Evolutionary conservation across 768 basidiomycete genomes (phyloP).

Genomic region (Phlegmacium glaucopus): DNA sequence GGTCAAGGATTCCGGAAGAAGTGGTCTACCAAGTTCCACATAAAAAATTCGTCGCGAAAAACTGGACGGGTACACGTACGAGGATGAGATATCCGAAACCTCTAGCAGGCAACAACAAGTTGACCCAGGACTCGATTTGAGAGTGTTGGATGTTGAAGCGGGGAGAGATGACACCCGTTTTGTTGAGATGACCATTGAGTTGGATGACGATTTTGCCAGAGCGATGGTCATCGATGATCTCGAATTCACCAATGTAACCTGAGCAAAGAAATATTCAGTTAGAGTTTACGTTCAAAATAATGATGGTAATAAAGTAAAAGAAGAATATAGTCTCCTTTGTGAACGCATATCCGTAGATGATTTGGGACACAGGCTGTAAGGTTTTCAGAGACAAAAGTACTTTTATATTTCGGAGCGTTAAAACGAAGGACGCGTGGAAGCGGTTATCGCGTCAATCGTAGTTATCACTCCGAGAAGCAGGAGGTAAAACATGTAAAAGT

Average conservation of each 20-base stretch:
- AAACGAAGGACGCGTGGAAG: constrained; percentile 72
- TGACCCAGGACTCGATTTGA: constrained; percentile 96
- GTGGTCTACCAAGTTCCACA: constrained; percentile 64
- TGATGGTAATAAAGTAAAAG: constrained; percentile 14
- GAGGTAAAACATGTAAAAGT: background rate
- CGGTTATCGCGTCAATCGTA: constrained; percentile 64
- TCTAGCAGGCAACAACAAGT: constrained; percentile 93
- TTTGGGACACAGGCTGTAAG: constrained; percentile 50
- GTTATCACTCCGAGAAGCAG: constrained; percentile 70
- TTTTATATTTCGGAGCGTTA: constrained; percentile 77
- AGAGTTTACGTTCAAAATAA: constrained; percentile 1
- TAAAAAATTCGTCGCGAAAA: constrained; percentile 1
- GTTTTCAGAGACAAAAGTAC: constrained; percentile 42
- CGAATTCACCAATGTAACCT: constrained; percentile 99
- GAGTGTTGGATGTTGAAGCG: constrained; percentile 94
- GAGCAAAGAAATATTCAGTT: background rate
- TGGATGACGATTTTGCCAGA: constrained; percentile 98
- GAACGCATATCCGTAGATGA: constrained; percentile 44
- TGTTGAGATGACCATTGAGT: constrained; percentile 97
- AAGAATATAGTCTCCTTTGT: constrained; percentile 49
- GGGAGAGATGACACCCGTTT: constrained; percentile 99
- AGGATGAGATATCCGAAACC: constrained; percentile 96
- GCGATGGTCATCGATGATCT: constrained; percentile 98
- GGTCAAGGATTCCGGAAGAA: constrained; percentile 96
- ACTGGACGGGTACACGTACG: constrained; percentile 40